phyloP scores from a whole-genome alignment of 495 filamentous ascomycete genomes.

The Aspergillus saccharolyticus region DNA sequence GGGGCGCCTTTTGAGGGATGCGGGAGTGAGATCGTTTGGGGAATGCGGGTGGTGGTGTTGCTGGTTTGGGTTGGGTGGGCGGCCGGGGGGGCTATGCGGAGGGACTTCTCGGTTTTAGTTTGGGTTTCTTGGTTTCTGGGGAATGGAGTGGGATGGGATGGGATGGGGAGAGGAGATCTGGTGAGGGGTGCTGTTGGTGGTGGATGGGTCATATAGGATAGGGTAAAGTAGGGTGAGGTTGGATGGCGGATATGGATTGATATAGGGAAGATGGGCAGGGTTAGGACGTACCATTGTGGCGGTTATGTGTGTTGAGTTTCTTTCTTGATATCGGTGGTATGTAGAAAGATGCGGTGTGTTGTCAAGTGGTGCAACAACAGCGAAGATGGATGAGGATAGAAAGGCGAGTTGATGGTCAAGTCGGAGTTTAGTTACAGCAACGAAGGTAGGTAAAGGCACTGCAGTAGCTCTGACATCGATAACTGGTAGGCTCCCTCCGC shows the following conservation, averaged over 20 bases:
- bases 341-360: too few relatives aligned
- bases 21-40: conserved; percentile 23
- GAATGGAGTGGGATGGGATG: background rate
- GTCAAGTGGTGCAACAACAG: conserved; percentile 1
- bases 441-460: background rate
- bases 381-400: too few relatives aligned
- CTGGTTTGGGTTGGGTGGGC: conserved; percentile 52
- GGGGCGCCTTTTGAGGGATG: conserved; percentile 61
- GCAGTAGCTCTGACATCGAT: conserved; percentile 16
- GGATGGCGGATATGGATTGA: too few relatives aligned
- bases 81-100: conserved; percentile 75
- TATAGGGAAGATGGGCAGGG: background rate
- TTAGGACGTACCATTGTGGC: conserved; percentile 33
- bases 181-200: background rate
- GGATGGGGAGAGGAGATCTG: too few relatives aligned
- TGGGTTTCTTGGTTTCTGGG: background rate
- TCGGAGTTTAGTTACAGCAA: background rate
- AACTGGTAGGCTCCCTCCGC: conserved; percentile 15
- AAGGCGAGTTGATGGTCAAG: conserved; percentile 11
- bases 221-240: background rate
- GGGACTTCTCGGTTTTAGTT: conserved; percentile 55
- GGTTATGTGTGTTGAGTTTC: too few relatives aligned
- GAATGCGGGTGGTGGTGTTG: conserved; percentile 47
- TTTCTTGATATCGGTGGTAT: too few relatives aligned
- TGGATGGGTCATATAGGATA: background rate